A percentile compares a stretch with the other conserved stretches of the same genome.
These are phyloP conservation scores for Diutina pseudorugosa DNA, from an alignment of 1,139 yeast genomes.

Conservation along the genomic window DNA sequence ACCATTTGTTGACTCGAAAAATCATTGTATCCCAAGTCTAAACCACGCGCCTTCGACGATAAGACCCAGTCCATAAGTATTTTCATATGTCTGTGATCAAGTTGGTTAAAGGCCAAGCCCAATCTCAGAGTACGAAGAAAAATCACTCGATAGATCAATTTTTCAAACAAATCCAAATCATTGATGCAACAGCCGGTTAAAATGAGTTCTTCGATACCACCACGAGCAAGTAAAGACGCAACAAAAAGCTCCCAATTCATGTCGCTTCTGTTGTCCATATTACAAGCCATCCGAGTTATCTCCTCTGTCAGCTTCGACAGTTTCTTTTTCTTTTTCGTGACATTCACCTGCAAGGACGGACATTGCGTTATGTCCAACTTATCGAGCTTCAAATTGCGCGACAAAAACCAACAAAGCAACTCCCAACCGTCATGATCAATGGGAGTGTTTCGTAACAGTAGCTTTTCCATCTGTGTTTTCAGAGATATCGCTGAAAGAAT, in stretches of 20 bases:
- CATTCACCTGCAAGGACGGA: slow-evolving; percentile 45
- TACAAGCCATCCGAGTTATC: slow-evolving; percentile 43
- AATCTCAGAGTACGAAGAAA: slow-evolving; percentile 38
- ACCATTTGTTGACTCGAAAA: slow-evolving; percentile 25
- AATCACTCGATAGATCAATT: slow-evolving; percentile 44
- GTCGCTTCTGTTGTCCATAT: slow-evolving; percentile 47
- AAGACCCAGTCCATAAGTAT: slow-evolving; percentile 35
- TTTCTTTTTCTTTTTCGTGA: slow-evolving; percentile 31
- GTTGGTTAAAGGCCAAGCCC: slow-evolving; percentile 59
- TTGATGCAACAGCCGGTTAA: slow-evolving; percentile 63
- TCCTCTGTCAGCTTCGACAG: slow-evolving; percentile 15
- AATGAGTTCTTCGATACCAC: slow-evolving; percentile 62
- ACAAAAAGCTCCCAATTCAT: slow-evolving; percentile 68
- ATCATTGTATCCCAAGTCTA: slow-evolving; percentile 67
- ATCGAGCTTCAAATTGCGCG: slow-evolving; percentile 43
- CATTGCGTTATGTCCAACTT: slow-evolving; percentile 63
- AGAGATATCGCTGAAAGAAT: slow-evolving; percentile 49
- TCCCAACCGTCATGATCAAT: slow-evolving; percentile 62
- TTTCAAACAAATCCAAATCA: slow-evolving; percentile 40
- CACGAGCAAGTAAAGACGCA: slow-evolving; percentile 55
- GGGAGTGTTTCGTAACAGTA: slow-evolving; percentile 48
- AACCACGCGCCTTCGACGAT: slow-evolving; percentile 31
- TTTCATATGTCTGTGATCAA: slow-evolving; percentile 38
- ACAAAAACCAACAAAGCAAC: slow-evolving; percentile 54
- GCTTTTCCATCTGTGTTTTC: slow-evolving; percentile 49